These are phyloP conservation scores for Scytalidium sp. DNA, from an alignment of 2,329 filamentous ascomycete genomes.

Conservation along the genomic window DNA sequence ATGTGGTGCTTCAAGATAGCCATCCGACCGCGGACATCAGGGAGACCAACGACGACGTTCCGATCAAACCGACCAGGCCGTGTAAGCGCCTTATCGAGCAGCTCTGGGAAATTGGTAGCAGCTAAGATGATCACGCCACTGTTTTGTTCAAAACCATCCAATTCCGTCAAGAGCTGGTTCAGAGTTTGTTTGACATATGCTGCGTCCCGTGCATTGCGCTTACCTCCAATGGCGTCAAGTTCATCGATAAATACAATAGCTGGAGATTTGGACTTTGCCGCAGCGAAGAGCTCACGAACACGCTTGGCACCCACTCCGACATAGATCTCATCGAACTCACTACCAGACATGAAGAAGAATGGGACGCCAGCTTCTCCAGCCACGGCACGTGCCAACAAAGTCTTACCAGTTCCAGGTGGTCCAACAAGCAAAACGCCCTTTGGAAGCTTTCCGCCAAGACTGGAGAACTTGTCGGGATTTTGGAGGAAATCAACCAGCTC, in stretches of 20 bases:
- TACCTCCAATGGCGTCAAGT: constrained; percentile 89
- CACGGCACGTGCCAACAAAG: constrained; percentile 88
- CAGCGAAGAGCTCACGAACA: constrained; percentile 85
- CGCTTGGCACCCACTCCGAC: constrained; percentile 96
- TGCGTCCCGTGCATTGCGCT: constrained; percentile 87
- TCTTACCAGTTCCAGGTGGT: constrained; percentile 96
- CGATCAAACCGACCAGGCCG: constrained; percentile 95
- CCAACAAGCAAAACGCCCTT: constrained; percentile 95
- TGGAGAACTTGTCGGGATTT: constrained; percentile 89
- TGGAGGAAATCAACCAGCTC: constrained; percentile 96
- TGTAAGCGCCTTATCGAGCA: constrained; percentile 91
- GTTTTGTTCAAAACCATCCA: constrained; percentile 95
- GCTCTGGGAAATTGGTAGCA: constrained; percentile 92
- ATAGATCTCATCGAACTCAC: constrained; percentile 97
- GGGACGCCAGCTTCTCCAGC: constrained; percentile 96
- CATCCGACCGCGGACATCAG: constrained; percentile 89
- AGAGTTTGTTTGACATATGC: constrained; percentile 96
- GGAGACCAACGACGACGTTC: constrained; percentile 82
- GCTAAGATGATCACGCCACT: constrained; percentile 94
- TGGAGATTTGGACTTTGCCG: constrained; percentile 81
- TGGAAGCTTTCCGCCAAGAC: constrained; percentile 91
- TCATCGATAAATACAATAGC: constrained; percentile 96
- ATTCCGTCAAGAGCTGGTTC: constrained; percentile 93
- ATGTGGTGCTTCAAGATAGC: constrained; percentile 93
- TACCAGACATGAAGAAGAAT: constrained; percentile 99